phyloP scores from a whole-genome alignment of 1,284 basidiomycete species.

The Ganoderma lingzhi region DNA sequence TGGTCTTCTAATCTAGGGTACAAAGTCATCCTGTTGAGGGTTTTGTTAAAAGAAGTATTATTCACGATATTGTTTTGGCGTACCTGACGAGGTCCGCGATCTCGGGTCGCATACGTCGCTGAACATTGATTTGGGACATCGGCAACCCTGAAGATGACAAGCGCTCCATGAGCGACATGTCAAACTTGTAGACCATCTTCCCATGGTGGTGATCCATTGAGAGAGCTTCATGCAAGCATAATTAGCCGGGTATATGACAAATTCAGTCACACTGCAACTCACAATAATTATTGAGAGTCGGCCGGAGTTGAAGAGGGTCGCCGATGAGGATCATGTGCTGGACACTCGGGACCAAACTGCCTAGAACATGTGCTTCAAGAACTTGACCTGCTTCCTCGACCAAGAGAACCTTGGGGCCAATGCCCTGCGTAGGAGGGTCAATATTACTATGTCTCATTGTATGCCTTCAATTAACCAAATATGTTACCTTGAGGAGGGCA shows the following conservation, averaged over 20 bases:
- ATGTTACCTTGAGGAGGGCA: conserved; percentile 61
- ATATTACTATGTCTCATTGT: not conserved
- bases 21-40: conserved; percentile 56
- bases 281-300: conserved; percentile 73
- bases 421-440: conserved; percentile 39
- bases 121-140: conserved; percentile 52
- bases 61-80: not conserved
- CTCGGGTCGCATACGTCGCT: conserved; percentile 53
- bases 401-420: conserved; percentile 43
- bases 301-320: conserved; percentile 67
- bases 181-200: conserved; percentile 49
- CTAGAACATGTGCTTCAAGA: conserved; percentile 75
- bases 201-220: conserved; percentile 50
- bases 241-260: not conserved
- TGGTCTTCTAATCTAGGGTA: conserved; percentile 70
- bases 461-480: not conserved
- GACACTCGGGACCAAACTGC: conserved; percentile 57
- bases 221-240: conserved; percentile 39
- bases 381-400: conserved; percentile 76
- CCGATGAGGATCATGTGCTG: conserved; percentile 37
- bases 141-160: conserved; percentile 47
- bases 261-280: conserved; percentile 29
- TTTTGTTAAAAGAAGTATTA: not conserved
- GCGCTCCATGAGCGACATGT: conserved; percentile 58
- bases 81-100: conserved; percentile 52